Base-by-base conservation (phyloP, 2,329 filamentous ascomycete genomes). In the Didymella segeticola region DNA sequence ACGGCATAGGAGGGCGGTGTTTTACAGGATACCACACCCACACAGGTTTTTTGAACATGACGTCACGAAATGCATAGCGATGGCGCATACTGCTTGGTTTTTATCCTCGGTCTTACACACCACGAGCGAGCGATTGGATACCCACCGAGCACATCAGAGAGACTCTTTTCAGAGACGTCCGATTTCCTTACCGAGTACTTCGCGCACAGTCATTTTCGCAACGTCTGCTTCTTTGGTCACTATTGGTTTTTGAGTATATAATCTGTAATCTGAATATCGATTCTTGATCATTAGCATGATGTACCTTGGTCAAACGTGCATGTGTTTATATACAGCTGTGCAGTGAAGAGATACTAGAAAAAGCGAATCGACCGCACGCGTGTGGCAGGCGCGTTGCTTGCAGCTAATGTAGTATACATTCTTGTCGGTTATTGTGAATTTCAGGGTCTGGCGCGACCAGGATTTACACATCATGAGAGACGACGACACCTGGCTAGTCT, bases 51-150 rank as follows among this genome's bases (percentile, higher is more conserved):
- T 33, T 45, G 39, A 27, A 34, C 23, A 53, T 46, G 45, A 54
- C 41, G 45, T 41, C 41, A 54, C 51, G 51, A 49, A 49, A 19
- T 41, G 51, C 51, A 54, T 46, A 54, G 51, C 51, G 41, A 53
- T 39, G 51, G 51, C 51, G 51, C 51, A 49, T 22, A 49, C n/a
- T 46, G 34, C 25, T 36, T 46, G 41, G 30, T 30, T 43, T 23
- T 9, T 30, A 29, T 19, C 9, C n/a, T 23, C 22, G 11, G 23
- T n/a, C 27, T 42, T 25, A n/a, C 30, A 22, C 17, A 20, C 27
- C 11, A 20, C 23, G 14, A 33, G 27, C 23, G 4, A 23, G 11
- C 46, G 6, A 15, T 41, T 14, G 29, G 19, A 54, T 54, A 54
- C 37, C 50, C 36, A n/a, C n/a, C 19, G 15, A 20, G 29, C 31